These are phyloP conservation scores for Puya raimondii DNA, from an alignment of 176 grass and related monocot species.

Conservation along the genomic window DNA sequence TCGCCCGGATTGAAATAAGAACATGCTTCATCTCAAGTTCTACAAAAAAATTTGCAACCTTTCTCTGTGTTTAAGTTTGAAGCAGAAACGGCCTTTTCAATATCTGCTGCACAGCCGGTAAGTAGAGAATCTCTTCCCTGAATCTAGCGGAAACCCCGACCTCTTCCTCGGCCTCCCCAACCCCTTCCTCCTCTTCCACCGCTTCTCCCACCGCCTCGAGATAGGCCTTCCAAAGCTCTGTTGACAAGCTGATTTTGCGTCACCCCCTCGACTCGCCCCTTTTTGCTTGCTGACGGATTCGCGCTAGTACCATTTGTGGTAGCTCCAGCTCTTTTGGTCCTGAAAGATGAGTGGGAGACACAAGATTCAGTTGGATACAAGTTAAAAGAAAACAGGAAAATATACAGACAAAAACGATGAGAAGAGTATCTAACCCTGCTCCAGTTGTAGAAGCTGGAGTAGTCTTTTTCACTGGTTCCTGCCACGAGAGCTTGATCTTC, in stretches of 20 bases:
- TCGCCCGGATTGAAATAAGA: too few species aligned
- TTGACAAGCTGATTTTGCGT: conserved; percentile 66
- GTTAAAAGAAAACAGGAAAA: conserved; percentile 10
- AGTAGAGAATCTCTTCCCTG: not conserved
- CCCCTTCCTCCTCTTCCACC: conserved; percentile 53
- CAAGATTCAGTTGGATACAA: not conserved
- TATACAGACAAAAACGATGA: conserved; percentile 4
- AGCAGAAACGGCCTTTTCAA: not conserved
- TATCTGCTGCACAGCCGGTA: not conserved
- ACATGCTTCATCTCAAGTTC: not conserved
- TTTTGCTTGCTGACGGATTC: conserved; percentile 50
- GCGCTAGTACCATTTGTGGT: conserved; percentile 33
- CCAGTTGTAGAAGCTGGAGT: conserved; percentile 32
- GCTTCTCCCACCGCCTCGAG: conserved; percentile 51
- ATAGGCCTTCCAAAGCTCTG: conserved; percentile 86
- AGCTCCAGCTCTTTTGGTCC: conserved; percentile 52
- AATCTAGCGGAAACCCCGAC: conserved; percentile 65
- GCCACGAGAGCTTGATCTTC: conserved; percentile 83
- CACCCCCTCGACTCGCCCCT: conserved; percentile 47
- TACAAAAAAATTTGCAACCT: not conserved
- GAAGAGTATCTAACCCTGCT: conserved; percentile 32
- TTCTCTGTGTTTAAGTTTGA: not conserved
- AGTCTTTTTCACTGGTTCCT: conserved; percentile 54
- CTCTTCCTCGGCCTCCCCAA: conserved; percentile 62
- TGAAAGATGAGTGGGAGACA: conserved; percentile 27